Evolutionary conservation across 805 yeast genomes (phyloP).

Genomic region (Cephaloascus albidus): DNA sequence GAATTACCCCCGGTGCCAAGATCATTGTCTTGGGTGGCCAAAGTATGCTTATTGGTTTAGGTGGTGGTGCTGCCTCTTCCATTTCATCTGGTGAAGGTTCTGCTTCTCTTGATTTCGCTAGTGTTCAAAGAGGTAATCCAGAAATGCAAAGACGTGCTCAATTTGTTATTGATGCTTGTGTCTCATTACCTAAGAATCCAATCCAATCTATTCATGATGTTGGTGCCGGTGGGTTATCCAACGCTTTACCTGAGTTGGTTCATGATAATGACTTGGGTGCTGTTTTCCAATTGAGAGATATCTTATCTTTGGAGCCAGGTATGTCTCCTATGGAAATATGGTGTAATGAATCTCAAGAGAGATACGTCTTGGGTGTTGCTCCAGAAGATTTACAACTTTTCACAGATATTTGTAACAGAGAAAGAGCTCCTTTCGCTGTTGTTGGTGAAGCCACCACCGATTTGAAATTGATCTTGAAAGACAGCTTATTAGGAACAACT

Average conservation of each 20-base stretch:
- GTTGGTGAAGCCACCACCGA: conserved; percentile 92
- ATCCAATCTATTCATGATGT: conserved; percentile 96
- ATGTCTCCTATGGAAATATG: conserved; percentile 99
- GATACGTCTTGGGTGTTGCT: conserved; percentile 90
- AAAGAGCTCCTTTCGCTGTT: conserved; percentile 92
- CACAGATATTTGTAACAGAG: conserved; percentile 79
- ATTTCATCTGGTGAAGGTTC: conserved; percentile 95
- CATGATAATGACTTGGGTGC: conserved; percentile 98
- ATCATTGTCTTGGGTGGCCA: conserved; percentile 96
- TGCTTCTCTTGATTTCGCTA: conserved; percentile 94
- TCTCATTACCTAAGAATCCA: conserved; percentile 60
- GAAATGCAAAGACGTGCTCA: conserved; percentile 99
- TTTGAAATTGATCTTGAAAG: conserved; percentile 73
- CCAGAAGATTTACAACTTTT: conserved; percentile 67
- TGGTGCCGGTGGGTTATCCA: conserved; percentile 98
- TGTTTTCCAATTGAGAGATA: conserved; percentile 79
- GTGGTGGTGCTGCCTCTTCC: conserved; percentile 99
- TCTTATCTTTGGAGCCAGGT: conserved; percentile 87
- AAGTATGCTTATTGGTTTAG: conserved; percentile 94
- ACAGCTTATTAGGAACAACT: conserved; percentile 63
- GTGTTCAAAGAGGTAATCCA: conserved; percentile 98
- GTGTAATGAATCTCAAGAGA: conserved; percentile 99
- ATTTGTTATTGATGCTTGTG: conserved; percentile 93
- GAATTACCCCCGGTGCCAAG: conserved; percentile 85
- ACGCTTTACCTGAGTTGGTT: conserved; percentile 94